Evolutionary conservation across 257 asterid species (phyloP).

Genomic region (Gentiana macrophylla): DNA sequence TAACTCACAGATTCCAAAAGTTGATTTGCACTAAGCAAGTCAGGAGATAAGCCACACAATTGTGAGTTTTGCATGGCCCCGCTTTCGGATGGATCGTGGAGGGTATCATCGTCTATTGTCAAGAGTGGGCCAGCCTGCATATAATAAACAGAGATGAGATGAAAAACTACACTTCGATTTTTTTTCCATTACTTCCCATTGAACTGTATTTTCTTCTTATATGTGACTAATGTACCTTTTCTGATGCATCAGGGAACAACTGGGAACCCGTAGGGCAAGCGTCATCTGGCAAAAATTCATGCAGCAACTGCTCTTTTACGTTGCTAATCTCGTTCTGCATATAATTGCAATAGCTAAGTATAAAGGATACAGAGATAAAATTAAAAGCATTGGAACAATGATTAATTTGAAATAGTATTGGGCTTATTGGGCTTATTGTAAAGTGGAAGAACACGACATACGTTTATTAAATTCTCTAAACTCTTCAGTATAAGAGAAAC

Average conservation of each 20-base stretch:
- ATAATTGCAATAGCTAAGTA: neutral
- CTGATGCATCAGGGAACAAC: conserved; percentile 28
- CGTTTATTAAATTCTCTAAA: conserved; percentile 45
- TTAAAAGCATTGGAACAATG: too few relatives aligned
- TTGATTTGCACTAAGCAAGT: conserved; percentile 72
- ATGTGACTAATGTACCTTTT: conserved; percentile 19
- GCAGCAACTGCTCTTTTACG: conserved; percentile 50
- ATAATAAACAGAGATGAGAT: conserved; percentile 12
- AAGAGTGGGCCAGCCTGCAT: conserved; percentile 39
- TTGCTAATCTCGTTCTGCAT: conserved; percentile 46
- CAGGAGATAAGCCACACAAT: conserved; percentile 39
- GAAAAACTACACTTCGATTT: conserved; percentile 1
- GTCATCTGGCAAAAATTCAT: conserved; percentile 62
- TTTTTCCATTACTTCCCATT: conserved; percentile 25
- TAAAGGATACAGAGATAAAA: too few relatives aligned
- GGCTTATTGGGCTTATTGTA: too few relatives aligned
- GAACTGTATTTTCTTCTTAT: conserved; percentile 23
- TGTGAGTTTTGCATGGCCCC: conserved; percentile 22
- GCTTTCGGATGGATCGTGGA: conserved; percentile 34
- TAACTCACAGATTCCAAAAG: conserved; percentile 88
- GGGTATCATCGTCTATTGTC: conserved; percentile 24
- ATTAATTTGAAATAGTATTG: too few relatives aligned
- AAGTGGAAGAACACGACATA: conserved; percentile 12
- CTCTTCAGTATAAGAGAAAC: conserved; percentile 50
- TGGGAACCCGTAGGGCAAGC: conserved; percentile 44